phyloP scores from a whole-genome alignment of 2,329 filamentous ascomycete genomes.

The Cercospora berteroae region DNA sequence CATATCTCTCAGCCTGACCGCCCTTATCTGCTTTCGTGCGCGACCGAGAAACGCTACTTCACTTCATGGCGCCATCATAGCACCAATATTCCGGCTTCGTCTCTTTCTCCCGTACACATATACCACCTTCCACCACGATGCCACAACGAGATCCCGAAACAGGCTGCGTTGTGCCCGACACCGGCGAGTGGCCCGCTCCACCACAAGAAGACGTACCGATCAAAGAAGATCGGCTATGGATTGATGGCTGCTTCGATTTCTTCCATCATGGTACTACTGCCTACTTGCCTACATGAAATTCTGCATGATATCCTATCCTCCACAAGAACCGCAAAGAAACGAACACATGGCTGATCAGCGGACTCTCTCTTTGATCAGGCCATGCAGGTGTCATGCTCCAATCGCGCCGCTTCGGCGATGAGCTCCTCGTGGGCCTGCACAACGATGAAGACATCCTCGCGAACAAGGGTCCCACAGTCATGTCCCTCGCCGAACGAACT shows the following conservation, averaged over 20 bases:
- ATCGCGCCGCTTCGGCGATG: constrained; percentile 82
- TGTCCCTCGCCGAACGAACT: constrained; percentile 88
- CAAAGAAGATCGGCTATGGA: constrained; percentile 79
- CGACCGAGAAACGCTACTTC: not conserved
- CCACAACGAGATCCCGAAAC: constrained; percentile 35
- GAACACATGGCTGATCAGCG: constrained; percentile 22
- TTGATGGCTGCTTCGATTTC: constrained; percentile 99
- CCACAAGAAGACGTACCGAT: constrained; percentile 60
- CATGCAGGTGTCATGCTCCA: constrained; percentile 97
- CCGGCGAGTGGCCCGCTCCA: constrained; percentile 63
- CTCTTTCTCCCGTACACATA: not conserved
- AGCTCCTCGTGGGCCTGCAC: constrained; percentile 90
- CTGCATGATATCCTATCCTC: not conserved
- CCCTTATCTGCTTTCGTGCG: not conserved
- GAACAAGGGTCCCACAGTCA: constrained; percentile 97
- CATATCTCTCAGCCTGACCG: not conserved
- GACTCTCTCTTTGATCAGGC: constrained; percentile 39
- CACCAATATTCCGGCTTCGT: not conserved
- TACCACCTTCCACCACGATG: not conserved
- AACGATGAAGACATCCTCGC: constrained; percentile 92
- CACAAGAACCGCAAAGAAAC: not conserved
- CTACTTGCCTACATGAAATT: not conserved
- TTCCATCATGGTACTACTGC: constrained; percentile 70
- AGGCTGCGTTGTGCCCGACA: constrained; percentile 47
- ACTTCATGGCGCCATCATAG: not conserved